phyloP scores from a whole-genome alignment of 208 protist genomes.

The Herpetomonas samuelpessoai region DNA sequence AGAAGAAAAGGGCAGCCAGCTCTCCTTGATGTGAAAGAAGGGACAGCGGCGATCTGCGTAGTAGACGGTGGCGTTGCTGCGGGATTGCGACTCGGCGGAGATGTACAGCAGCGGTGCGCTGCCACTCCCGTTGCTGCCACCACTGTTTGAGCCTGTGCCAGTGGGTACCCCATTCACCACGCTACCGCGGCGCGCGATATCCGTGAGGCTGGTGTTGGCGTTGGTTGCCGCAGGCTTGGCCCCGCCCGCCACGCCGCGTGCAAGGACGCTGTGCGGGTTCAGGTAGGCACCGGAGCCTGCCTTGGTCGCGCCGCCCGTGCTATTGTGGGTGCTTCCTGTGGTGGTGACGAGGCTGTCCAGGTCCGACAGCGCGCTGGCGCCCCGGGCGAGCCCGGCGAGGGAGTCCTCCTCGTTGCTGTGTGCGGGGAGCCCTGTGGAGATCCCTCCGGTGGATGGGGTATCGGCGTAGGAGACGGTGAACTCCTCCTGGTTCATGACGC shows the following conservation, averaged over 20 bases:
- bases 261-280: not conserved
- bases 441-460: not conserved
- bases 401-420: too few relatives aligned
- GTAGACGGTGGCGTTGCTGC: slow-evolving; percentile 54
- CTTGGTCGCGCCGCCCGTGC: slow-evolving; percentile 2
- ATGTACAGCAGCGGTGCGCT: slow-evolving; percentile 45
- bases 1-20: slow-evolving; percentile 67
- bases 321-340: not conserved
- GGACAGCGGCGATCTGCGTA: slow-evolving; percentile 51
- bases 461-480: slow-evolving; percentile 38
- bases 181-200: not conserved
- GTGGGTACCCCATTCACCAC: too few relatives aligned
- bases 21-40: slow-evolving; percentile 60
- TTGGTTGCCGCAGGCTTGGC: not conserved
- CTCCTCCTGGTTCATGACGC: slow-evolving; percentile 48
- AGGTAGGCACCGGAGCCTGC: slow-evolving; percentile 3
- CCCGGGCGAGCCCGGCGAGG: too few relatives aligned
- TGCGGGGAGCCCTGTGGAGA: not conserved
- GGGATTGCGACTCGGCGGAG: slow-evolving; percentile 37
- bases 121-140: slow-evolving; percentile 9
- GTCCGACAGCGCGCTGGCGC: too few relatives aligned
- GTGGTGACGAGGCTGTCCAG: too few relatives aligned
- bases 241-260: not conserved
- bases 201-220: not conserved
- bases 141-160: not conserved